Conservation (phyloP, 495 filamentous ascomycete genomes). For the Xeromyces bisporus region DNA sequence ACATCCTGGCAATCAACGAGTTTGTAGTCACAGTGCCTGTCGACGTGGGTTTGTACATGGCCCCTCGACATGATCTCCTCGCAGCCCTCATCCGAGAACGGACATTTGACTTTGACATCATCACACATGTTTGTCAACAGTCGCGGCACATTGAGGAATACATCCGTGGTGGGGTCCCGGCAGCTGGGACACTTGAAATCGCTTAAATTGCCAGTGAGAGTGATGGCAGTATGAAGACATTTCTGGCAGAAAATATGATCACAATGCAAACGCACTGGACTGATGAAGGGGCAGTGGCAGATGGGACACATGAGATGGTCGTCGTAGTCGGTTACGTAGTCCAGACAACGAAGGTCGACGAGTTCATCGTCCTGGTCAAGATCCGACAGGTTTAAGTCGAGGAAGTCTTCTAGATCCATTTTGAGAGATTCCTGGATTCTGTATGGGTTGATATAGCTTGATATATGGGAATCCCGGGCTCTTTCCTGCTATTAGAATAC, state of each 20-base stretch:
- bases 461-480: too few species aligned
- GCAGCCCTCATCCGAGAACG: slow-evolving; percentile 46
- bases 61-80: slow-evolving; percentile 41
- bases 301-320: slow-evolving; percentile 71
- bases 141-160: slow-evolving; percentile 30
- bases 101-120: slow-evolving; percentile 58
- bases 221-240: slow-evolving; percentile 49
- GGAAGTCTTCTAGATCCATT: slow-evolving; percentile 3
- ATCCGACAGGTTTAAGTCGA: slow-evolving; percentile 12
- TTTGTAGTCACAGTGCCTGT: slow-evolving; percentile 55
- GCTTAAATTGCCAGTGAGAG: slow-evolving; percentile 19
- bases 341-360: slow-evolving; percentile 52
- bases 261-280: slow-evolving; percentile 56
- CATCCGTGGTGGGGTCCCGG: slow-evolving; percentile 20
- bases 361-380: slow-evolving; percentile 14
- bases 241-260: slow-evolving; percentile 60
- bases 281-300: slow-evolving; percentile 57
- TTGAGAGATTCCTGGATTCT: too few species aligned
- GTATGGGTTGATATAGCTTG: too few species aligned
- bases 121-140: slow-evolving; percentile 54
- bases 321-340: slow-evolving; percentile 52
- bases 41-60: slow-evolving; percentile 55
- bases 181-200: slow-evolving; percentile 31
- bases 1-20: slow-evolving; percentile 43
- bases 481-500: too few species aligned